Evolutionary conservation across 2,329 filamentous ascomycete genomes (phyloP).

Genomic region (Phaeoacremonium minimum): DNA sequence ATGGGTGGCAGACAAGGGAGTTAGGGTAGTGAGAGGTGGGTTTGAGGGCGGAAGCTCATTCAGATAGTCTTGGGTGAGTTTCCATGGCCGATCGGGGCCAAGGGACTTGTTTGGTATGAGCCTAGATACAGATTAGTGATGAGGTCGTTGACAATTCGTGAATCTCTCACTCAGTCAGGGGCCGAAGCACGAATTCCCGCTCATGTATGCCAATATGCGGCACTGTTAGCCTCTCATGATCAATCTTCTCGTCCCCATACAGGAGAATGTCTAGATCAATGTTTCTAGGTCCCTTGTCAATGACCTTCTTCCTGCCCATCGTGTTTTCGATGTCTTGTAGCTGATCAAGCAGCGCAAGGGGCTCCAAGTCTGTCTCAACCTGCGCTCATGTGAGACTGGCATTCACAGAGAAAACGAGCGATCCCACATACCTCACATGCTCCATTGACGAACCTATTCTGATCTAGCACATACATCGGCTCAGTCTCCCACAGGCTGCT

Average conservation of each 20-base stretch:
- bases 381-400: conserved; percentile 26
- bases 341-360: conserved; percentile 70
- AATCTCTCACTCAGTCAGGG: conserved; percentile 66
- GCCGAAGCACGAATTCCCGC: conserved; percentile 88
- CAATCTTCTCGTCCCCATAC: conserved; percentile 64
- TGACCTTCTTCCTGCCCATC: conserved; percentile 75
- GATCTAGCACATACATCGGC: conserved; percentile 93
- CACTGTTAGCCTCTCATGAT: conserved; percentile 71
- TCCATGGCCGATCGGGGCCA: conserved; percentile 52
- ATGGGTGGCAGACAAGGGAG: conserved; percentile 44
- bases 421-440: conserved; percentile 72
- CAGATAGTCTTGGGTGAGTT: conserved; percentile 55
- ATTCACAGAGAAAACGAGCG: conserved; percentile 3
- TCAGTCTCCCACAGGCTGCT: conserved; percentile 92
- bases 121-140: conserved; percentile 29
- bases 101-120: conserved; percentile 52
- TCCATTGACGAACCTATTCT: conserved; percentile 85
- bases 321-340: conserved; percentile 79
- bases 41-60: conserved; percentile 49
- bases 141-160: too few relatives aligned
- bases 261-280: conserved; percentile 93
- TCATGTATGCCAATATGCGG: conserved; percentile 85
- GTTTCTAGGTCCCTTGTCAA: conserved; percentile 91
- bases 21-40: conserved; percentile 53
- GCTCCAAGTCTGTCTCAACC: conserved; percentile 76